phyloP scores from a whole-genome alignment of 2,329 filamentous ascomycete genomes.

The Clathrospora elynae region DNA sequence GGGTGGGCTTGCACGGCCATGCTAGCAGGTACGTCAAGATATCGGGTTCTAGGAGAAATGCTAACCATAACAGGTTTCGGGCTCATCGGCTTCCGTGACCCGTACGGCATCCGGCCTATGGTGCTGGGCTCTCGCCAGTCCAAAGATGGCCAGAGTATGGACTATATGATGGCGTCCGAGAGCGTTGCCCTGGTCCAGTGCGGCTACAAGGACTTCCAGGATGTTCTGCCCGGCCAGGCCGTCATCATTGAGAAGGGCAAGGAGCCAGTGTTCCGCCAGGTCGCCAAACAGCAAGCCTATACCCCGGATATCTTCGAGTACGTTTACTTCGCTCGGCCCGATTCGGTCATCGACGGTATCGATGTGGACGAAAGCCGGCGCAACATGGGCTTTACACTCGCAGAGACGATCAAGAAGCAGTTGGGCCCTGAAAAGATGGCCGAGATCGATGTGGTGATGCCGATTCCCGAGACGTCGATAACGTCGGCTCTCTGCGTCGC shows the following conservation, averaged over 20 bases:
- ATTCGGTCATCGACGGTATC: slow-evolving; percentile 84
- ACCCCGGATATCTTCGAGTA: slow-evolving; percentile 87
- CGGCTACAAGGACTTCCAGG: slow-evolving; percentile 74
- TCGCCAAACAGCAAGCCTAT: slow-evolving; percentile 70
- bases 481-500: slow-evolving; percentile 79
- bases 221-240: slow-evolving; percentile 82
- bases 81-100: slow-evolving; percentile 78
- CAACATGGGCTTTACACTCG: slow-evolving; percentile 84
- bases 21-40: slow-evolving; percentile 65
- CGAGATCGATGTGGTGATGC: slow-evolving; percentile 83
- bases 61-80: slow-evolving; percentile 64
- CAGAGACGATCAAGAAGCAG: slow-evolving; percentile 69
- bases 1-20: slow-evolving; percentile 82
- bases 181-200: slow-evolving; percentile 82
- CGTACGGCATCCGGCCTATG: slow-evolving; percentile 81
- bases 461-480: slow-evolving; percentile 82
- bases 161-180: slow-evolving; percentile 93
- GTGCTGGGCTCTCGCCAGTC: slow-evolving; percentile 76
- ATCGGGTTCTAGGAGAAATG: background rate
- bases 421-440: slow-evolving; percentile 72
- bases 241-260: slow-evolving; percentile 83
- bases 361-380: slow-evolving; percentile 82
- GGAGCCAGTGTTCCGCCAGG: slow-evolving; percentile 74
- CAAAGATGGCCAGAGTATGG: slow-evolving; percentile 66
- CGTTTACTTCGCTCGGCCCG: slow-evolving; percentile 84